Base-by-base conservation (phyloP, 805 yeast genomes). In the Candida lessepsii region DNA sequence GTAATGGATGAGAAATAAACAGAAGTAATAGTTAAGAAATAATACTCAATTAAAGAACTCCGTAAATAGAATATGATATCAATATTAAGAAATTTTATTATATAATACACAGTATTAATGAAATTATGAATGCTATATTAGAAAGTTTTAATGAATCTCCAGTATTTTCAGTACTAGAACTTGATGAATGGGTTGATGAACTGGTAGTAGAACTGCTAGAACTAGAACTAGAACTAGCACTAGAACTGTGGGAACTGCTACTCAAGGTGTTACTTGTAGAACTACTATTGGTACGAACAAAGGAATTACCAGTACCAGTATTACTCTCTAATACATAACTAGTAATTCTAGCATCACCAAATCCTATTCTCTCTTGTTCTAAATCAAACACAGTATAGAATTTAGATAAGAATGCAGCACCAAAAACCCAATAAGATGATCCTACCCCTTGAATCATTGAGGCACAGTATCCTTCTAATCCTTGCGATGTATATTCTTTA, bases 371-470 rank as follows among this genome's bases (percentile, higher is more conserved):
- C 33, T 58, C 62, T n/a, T 67, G 51, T 36, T 70, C 76, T 41
- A 76, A 63, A 49, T 81, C 82, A 48, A 79, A 81, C 10, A 78
- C 76, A 2, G 80, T 69, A 53, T 78, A 81, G 40, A 70, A 78
- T 23, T 67, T 65, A 42, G 72, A 71, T 48, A 81, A 56, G 51
- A 81, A 81, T 2, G 78, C 66, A n/a, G 78, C 81, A 4, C 88
- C 88, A 28, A 81, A 58, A 39, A 81, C 72, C 87, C 87, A 81
- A 42, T 50, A 26, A 8, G 46, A 31, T 10, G 62, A 50, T 19
- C 62, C 61, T n/a, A 73, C 52, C 8, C 85, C 86, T 59, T 79
- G 86, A 42, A 81, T 69, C 50, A 79, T 80, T 5, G 84, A 76
- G 9, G 81, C 79, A 63, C 88, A 81, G 52, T 73, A 70, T 0